A percentile compares a stretch with the other conserved stretches of the same genome.
Conservation (phyloP, 176 grass and related monocot genomes). For the Musa troglodytarum region DNA sequence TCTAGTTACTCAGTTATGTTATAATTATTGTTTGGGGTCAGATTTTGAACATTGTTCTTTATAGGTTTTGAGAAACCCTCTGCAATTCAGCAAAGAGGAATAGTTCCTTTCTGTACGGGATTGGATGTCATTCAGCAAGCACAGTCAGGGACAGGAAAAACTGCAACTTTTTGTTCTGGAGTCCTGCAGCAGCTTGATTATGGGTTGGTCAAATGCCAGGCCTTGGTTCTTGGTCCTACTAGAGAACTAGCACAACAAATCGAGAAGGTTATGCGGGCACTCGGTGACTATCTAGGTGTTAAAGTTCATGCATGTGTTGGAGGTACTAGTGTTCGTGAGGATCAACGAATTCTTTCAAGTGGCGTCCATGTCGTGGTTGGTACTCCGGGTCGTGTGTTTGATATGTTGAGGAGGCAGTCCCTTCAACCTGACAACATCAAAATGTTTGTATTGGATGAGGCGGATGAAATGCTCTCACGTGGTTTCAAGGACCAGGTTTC, state of each 20-base stretch:
- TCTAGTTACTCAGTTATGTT: background rate
- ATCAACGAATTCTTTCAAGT: slow-evolving; percentile 67
- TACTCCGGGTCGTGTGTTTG: slow-evolving; percentile 67
- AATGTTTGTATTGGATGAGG: slow-evolving; percentile 88
- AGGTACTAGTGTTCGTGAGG: slow-evolving; percentile 66
- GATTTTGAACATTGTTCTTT: background rate
- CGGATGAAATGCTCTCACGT: slow-evolving; percentile 77
- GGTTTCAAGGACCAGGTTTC: slow-evolving; percentile 81
- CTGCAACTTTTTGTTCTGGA: slow-evolving; percentile 77
- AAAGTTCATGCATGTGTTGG: slow-evolving; percentile 84
- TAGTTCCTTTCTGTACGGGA: slow-evolving; percentile 75
- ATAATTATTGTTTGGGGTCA: background rate
- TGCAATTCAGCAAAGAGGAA: slow-evolving; percentile 74
- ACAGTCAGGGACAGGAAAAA: slow-evolving; percentile 77
- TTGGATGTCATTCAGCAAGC: slow-evolving; percentile 82
- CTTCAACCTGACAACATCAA: slow-evolving; percentile 53
- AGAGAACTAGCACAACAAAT: slow-evolving; percentile 76
- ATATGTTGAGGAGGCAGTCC: slow-evolving; percentile 63
- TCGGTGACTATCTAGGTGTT: slow-evolving; percentile 71
- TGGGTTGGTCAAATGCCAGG: slow-evolving; percentile 49
- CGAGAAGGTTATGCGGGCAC: slow-evolving; percentile 79
- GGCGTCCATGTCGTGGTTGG: slow-evolving; percentile 80
- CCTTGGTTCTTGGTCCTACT: slow-evolving; percentile 60
- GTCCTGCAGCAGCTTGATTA: slow-evolving; percentile 77
- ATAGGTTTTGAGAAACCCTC: slow-evolving; percentile 53